Base-by-base conservation (phyloP, 2,329 filamentous ascomycete genomes). In the Penicillium decumbens region DNA sequence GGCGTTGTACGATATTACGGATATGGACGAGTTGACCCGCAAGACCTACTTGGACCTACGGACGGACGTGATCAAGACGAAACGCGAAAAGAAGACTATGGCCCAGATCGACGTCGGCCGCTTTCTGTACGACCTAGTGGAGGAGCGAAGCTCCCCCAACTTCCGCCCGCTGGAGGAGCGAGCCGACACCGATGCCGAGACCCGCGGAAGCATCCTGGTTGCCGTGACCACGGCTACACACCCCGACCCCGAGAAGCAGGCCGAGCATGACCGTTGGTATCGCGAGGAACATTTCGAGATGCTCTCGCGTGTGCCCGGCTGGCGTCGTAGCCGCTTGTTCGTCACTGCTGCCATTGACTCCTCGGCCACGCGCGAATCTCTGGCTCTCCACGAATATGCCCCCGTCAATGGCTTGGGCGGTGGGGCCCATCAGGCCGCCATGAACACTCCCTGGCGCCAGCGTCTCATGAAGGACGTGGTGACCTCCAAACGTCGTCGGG, bases 1-100 rank as follows among this genome's bases (percentile, higher is more conserved):
- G 66, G 89, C 89, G 28, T 73, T 85, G 48, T 95, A 95, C 76
- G 89, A 95, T 68, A 82, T 93, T 56, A 83, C 81, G 29, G 83
- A 85, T 64, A 88, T 92, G 80, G 71, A 78, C 39, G 81, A 81
- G 62, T 77, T 95, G 64, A 80, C 82, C 43, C 82, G 83, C 42
- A 59, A 67, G 45, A 79, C 83, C 2, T 95, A 95, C 72, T 81
- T 76, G 45, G 70, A 68, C 48, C 68, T 77, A 20, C 73, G 53
- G 62, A 66, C 56, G 49, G 58, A 78, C 69, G 47, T 75, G 70
- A 37, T 78, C 23, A 81, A 82, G 58, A 82, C 75, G 35, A 77
- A 79, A 57, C 71, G 82, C 5, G 82, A 85, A 60, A 77, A 78
- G 35, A 77, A 79, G 18, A 81, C 80, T 4, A 84, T 83, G 79